Evolutionary conservation across 345 rosid species (phyloP), one percentile per base, ranked within the genome.

Genomic region (Melastoma malabathricum): DNA sequence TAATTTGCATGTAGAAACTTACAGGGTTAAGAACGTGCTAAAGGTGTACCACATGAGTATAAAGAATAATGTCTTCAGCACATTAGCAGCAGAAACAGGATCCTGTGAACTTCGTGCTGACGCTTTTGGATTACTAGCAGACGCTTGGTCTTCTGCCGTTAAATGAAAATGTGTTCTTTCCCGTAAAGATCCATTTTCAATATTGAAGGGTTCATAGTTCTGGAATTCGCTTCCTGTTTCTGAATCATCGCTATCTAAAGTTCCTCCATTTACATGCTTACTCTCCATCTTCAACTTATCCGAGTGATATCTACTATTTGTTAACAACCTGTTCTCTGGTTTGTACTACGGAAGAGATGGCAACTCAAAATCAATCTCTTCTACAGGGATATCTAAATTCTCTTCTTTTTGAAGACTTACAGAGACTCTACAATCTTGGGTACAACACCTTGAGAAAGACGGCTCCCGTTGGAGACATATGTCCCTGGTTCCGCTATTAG

Each of bases 1-100:
- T 34, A 34, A 8, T 34, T 34, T 12, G 41, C 41, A 34, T 34
- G 41, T 34, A 9, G 22, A 48, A 62, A 81, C 99, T 88, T 75
- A 93, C 99, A 93, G 59, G 34, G 99, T 88, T 82, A 93, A 79
- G 77, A 93, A 81, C 45, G 99, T 93, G 83, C 99, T 93, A 78
- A 84, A 93, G 44, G 90, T 83, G 75, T 88, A 93, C 99, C 99
- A 93, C 54, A 88, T 83, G 71, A 93, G 94, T 60, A 93, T 85
- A 61, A 93, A 76, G 76, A 88, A 87, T 59, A 93, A 63, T 50
- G 97, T 93, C 71, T 84, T 93, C 63, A 85, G 73, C 54, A 93
- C 81, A 64, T 85, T 96, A 27, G 80, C 74, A n/a, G 73, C 52
- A 66, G 88, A 79, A 48, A 84, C 43, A 50, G 50, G 57, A 59